A percentile compares a stretch with the other conserved stretches of the same genome.
Evolutionary conservation across 2,329 filamentous ascomycete species (phyloP).

Genomic region (Colletotrichum sansevieriae): DNA sequence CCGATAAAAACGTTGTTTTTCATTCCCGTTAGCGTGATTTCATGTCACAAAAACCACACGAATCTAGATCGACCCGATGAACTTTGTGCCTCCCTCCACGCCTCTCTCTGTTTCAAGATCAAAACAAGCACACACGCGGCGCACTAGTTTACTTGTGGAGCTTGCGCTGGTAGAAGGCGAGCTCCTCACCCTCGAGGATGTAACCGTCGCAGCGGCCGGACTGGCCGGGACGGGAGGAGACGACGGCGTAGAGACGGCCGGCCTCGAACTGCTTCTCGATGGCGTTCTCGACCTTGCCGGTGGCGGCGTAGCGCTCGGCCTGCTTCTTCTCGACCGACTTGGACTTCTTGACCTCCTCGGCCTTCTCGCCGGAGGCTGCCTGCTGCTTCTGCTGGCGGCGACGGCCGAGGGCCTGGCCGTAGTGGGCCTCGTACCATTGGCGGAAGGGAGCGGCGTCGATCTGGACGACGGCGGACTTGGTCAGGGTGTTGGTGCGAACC

Average conservation of each 20-base stretch:
- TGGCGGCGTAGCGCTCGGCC: conserved; percentile 82
- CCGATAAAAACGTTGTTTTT: conserved; percentile 41
- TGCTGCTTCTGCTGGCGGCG: conserved; percentile 87
- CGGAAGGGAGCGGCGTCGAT: conserved; percentile 98
- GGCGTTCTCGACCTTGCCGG: conserved; percentile 92
- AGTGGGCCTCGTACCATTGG: conserved; percentile 99
- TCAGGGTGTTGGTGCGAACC: conserved; percentile 99
- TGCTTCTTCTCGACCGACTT: conserved; percentile 98
- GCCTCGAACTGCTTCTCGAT: conserved; percentile 99
- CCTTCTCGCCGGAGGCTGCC: conserved; percentile 67
- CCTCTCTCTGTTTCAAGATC: neutral
- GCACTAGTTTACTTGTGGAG: conserved; percentile 87
- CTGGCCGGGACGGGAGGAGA: conserved; percentile 95
- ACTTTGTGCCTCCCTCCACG: neutral
- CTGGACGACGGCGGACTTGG: conserved; percentile 98
- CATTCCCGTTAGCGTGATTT: conserved; percentile 40
- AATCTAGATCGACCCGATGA: conserved; percentile 18
- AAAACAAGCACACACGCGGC: neutral
- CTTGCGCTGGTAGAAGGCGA: conserved; percentile 99
- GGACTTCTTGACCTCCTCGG: conserved; percentile 89
- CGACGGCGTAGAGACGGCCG: conserved; percentile 94
- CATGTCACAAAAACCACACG: conserved; percentile 4
- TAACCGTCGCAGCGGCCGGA: conserved; percentile 97
- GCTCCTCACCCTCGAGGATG: conserved; percentile 98
- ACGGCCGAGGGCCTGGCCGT: conserved; percentile 90